phyloP scores from a whole-genome alignment of 2,329 filamentous ascomycete species.

The Monosporascus sp. region DNA sequence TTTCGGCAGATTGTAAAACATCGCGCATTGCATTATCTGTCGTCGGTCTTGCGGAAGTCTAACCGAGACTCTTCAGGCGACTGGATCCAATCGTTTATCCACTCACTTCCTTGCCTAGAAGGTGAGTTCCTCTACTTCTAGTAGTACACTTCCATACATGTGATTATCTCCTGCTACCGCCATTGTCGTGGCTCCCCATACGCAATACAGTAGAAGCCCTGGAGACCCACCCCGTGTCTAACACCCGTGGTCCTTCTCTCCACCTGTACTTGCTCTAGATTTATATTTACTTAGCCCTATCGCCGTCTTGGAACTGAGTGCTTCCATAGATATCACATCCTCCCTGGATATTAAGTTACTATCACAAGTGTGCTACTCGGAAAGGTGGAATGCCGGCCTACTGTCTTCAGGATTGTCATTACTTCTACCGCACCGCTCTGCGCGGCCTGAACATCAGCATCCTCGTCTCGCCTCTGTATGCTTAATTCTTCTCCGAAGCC shows the following conservation, averaged over 20 bases:
- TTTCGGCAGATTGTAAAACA: slow-evolving; percentile 21
- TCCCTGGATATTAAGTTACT: slow-evolving; percentile 7
- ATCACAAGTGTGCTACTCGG: slow-evolving; percentile 22
- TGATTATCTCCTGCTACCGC: slow-evolving; percentile 19
- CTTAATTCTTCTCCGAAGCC: slow-evolving; percentile 39
- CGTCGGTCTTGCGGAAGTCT: slow-evolving; percentile 28
- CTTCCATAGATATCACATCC: slow-evolving; percentile 6
- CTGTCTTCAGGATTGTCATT: slow-evolving; percentile 82
- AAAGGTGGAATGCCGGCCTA: slow-evolving; percentile 68
- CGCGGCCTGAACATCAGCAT: slow-evolving; percentile 81
- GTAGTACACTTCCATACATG: slow-evolving; percentile 20
- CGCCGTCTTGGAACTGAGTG: not conserved
- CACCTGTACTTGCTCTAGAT: not conserved
- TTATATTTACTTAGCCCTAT: not conserved
- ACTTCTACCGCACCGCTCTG: slow-evolving; percentile 86
- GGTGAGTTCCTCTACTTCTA: slow-evolving; percentile 26
- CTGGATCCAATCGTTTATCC: slow-evolving; percentile 22
- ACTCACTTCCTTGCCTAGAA: slow-evolving; percentile 15
- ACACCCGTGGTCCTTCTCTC: not conserved
- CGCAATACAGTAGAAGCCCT: slow-evolving; percentile 1
- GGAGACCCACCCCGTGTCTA: not conserved
- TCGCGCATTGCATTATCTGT: slow-evolving; percentile 14
- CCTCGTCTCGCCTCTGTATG: slow-evolving; percentile 69
- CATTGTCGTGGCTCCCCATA: slow-evolving; percentile 13
- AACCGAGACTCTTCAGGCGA: slow-evolving; percentile 14